phyloP scores from a whole-genome alignment of 768 basidiomycete genomes.

The Calocera viscosa region DNA sequence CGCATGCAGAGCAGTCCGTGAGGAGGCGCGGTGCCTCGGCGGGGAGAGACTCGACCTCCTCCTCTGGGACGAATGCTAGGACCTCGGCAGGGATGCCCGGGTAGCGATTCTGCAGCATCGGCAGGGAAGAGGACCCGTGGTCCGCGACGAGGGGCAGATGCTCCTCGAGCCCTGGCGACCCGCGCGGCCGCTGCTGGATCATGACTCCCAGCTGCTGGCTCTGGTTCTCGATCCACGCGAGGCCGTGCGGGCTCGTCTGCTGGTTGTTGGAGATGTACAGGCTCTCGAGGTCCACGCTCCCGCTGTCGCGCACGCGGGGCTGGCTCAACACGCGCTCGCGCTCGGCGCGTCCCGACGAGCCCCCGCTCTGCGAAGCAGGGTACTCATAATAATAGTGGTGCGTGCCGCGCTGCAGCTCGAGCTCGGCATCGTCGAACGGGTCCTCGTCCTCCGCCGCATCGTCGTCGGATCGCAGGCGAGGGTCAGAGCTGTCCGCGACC shows the following conservation, averaged over 20 bases:
- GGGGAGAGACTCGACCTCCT: slow-evolving; percentile 11
- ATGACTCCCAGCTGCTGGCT: not conserved
- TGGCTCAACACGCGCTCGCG: not conserved
- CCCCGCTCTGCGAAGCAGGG: not conserved
- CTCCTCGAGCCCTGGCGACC: not conserved
- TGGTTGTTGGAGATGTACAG: slow-evolving; percentile 5
- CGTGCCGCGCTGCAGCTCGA: not conserved
- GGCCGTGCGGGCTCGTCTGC: slow-evolving; percentile 6
- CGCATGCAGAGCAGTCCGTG: slow-evolving; percentile 77
- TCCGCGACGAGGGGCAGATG: not conserved
- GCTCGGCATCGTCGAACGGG: slow-evolving; percentile 2
- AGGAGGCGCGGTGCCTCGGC: slow-evolving; percentile 41
- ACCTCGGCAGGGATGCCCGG: slow-evolving; percentile 13
- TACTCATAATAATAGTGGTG: slow-evolving; percentile 3
- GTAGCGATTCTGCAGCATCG: not conserved
- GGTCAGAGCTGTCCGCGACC: not conserved
- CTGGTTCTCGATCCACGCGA: slow-evolving; percentile 7
- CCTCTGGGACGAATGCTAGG: slow-evolving; percentile 19
- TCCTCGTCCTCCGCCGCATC: not conserved
- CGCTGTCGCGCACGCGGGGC: not conserved
- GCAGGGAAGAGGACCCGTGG: not conserved
- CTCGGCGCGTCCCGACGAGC: not conserved
- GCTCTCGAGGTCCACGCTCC: slow-evolving; percentile 4
- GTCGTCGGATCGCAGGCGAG: not conserved
- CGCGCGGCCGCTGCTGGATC: not conserved